Base-by-base conservation (phyloP, 768 basidiomycete genomes). In the Lentinula edodes region DNA sequence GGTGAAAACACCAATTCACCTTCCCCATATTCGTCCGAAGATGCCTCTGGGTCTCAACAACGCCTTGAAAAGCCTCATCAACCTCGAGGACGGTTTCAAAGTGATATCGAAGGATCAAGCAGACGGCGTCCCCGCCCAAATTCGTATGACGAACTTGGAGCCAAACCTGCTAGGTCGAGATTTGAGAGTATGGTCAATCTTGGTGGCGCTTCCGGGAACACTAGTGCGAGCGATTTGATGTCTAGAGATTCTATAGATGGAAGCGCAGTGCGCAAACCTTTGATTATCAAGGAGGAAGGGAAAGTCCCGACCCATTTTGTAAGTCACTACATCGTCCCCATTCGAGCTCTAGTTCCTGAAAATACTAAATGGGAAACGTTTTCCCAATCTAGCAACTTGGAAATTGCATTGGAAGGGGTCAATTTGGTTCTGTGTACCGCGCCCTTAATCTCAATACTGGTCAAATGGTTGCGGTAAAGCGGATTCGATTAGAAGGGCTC, bases 391-490 rank as follows among this genome's bases (percentile, higher is more conserved):
- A 98, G 96, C 94, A 96, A 95, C 81, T 99, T 18, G 96, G 96
- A 35, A 95, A 97, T 73, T 95, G 93, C 71, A 96, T 99, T 65
- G 96, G 96, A 2, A 87, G 91, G 53, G 96, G 96, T 7, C 96
- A 98, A 76, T 98, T 98, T 72, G 96, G 96, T 34, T 86, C 94
- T 8, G 96, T 98, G 6, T 98, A 96, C 72, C 86, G 93, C 13
- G 95, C 96, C 12, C 80, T 99, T 61, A 95, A 99, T 72, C 76
- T 98, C 72, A 89, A 90, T 64, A 95, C 90, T 1, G 96, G 96
- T 15, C 92, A 96, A 73, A 96, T 93, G 86, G 95, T 96, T n/a
- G 96, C 96, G n/a, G 93, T 98, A 56, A 99, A 99, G 76, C 88
- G 93, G 35, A 96, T 99, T 67, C 80, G 89, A 55, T 78, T 98